Evolutionary conservation across 1,284 basidiomycete genomes (phyloP).

Genomic region (Irpex lacteus): DNA sequence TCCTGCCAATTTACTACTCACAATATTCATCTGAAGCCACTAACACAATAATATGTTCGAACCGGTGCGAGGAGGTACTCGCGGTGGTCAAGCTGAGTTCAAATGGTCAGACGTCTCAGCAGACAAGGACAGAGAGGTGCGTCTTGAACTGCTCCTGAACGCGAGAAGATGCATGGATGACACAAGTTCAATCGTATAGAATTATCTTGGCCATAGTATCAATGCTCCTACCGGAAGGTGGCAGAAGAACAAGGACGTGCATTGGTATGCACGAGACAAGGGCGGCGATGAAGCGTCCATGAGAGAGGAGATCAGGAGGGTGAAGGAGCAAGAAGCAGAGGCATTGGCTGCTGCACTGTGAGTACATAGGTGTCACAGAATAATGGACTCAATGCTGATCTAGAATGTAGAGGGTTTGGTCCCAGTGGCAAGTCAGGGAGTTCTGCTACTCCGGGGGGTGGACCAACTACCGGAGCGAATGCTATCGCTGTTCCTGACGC

Average conservation of each 20-base stretch:
- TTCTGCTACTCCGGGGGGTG: conserved; percentile 24
- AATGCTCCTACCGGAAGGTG: conserved; percentile 91
- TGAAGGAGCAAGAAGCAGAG: conserved; percentile 88
- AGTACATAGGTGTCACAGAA: conserved; percentile 35
- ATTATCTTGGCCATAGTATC: conserved; percentile 90
- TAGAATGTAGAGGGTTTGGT: conserved; percentile 54
- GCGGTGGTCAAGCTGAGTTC: conserved; percentile 89
- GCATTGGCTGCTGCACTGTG: conserved; percentile 75
- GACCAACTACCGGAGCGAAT: conserved; percentile 34
- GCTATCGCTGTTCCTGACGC: conserved; percentile 27
- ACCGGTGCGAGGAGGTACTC: conserved; percentile 79
- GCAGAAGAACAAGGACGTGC: conserved; percentile 94
- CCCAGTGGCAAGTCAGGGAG: conserved; percentile 42
- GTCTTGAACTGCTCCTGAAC: conserved; percentile 17
- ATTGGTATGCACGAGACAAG: conserved; percentile 84
- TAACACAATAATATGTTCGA: conserved; percentile 57
- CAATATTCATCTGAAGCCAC: background rate
- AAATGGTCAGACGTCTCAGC: conserved; percentile 89
- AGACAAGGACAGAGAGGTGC: conserved; percentile 87
- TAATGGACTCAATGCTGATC: background rate
- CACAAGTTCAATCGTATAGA: conserved; percentile 40
- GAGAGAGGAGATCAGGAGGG: conserved; percentile 68
- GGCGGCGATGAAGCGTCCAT: conserved; percentile 42
- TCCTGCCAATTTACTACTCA: background rate
- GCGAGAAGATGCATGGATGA: background rate